These are phyloP conservation scores for Talaromyces islandicus DNA, from an alignment of 2,329 filamentous ascomycete species.

Conservation along the genomic window DNA sequence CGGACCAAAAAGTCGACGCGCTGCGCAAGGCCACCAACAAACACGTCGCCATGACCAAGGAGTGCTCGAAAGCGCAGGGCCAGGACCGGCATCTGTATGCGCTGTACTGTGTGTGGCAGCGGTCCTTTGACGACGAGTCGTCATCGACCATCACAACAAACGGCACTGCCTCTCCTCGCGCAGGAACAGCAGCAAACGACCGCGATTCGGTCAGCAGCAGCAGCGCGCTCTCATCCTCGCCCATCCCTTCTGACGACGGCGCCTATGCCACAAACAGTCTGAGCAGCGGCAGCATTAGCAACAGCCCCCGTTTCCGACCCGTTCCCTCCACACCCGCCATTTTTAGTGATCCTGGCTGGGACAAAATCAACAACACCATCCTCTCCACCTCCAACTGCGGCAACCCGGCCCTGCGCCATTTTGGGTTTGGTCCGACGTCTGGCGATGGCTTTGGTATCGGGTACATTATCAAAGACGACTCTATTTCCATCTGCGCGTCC, in stretches of 20 bases:
- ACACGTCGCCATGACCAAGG: slow-evolving; percentile 71
- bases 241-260: slow-evolving; percentile 36
- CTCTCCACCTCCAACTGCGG: slow-evolving; percentile 98
- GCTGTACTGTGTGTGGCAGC: slow-evolving; percentile 90
- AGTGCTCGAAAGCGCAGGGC: slow-evolving; percentile 83
- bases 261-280: slow-evolving; percentile 48
- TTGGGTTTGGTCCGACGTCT: slow-evolving; percentile 91
- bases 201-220: neutral
- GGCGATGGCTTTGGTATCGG: slow-evolving; percentile 95
- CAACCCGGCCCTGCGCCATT: slow-evolving; percentile 88
- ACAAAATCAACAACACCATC: slow-evolving; percentile 90
- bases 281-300: slow-evolving; percentile 42
- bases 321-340: slow-evolving; percentile 59
- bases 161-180: slow-evolving; percentile 13
- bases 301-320: slow-evolving; percentile 25
- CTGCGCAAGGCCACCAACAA: slow-evolving; percentile 77
- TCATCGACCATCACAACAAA: slow-evolving; percentile 45
- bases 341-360: slow-evolving; percentile 87
- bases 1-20: slow-evolving; percentile 76
- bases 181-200: neutral
- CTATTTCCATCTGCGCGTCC: slow-evolving; percentile 82
- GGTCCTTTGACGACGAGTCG: slow-evolving; percentile 68
- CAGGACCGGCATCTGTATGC: slow-evolving; percentile 93
- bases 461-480: slow-evolving; percentile 96
- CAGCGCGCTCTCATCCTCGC: neutral